A percentile compares a stretch with the other conserved stretches of the same genome.
Evolutionary conservation across 768 basidiomycete genomes (phyloP).

Genomic region (Cyclocybe cylindracea): DNA sequence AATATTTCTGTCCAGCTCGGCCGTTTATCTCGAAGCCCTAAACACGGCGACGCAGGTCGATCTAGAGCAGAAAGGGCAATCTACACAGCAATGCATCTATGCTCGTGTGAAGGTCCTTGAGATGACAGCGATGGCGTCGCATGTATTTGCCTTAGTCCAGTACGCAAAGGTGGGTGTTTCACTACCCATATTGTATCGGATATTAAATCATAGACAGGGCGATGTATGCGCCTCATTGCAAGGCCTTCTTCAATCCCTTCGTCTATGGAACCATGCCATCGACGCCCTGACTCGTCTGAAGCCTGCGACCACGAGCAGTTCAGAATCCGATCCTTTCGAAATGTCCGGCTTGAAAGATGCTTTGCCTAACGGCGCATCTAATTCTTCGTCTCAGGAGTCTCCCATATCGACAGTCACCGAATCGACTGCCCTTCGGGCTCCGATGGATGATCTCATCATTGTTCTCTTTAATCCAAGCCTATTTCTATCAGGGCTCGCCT

Average conservation of each 20-base stretch:
- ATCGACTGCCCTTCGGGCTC: constrained; percentile 28
- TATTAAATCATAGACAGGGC: constrained; percentile 42
- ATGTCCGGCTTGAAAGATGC: constrained; percentile 45
- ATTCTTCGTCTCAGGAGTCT: constrained; percentile 11
- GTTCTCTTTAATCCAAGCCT: constrained; percentile 64
- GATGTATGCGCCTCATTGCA: constrained; percentile 58
- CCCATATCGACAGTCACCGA: constrained; percentile 22
- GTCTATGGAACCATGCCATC: constrained; percentile 79
- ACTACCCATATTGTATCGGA: neutral
- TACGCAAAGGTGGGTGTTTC: constrained; percentile 52
- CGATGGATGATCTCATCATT: constrained; percentile 61
- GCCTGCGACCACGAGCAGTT: constrained; percentile 28
- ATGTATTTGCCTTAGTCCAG: constrained; percentile 70
- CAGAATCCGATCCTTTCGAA: constrained; percentile 62
- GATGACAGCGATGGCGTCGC: constrained; percentile 70
- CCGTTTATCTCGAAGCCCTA: constrained; percentile 63
- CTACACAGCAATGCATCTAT: constrained; percentile 59
- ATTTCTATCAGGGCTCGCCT: constrained; percentile 75
- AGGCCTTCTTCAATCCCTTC: constrained; percentile 66
- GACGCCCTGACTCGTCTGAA: constrained; percentile 65
- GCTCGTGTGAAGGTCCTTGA: constrained; percentile 61
- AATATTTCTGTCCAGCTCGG: constrained; percentile 33
- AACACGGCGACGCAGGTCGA: constrained; percentile 42
- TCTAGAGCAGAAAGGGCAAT: constrained; percentile 44
- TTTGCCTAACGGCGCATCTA: constrained; percentile 30